Evolutionary conservation across 345 rosid genomes (phyloP), one percentile per base, ranked within the genome.

Genomic region (Laguncularia racemosa): DNA sequence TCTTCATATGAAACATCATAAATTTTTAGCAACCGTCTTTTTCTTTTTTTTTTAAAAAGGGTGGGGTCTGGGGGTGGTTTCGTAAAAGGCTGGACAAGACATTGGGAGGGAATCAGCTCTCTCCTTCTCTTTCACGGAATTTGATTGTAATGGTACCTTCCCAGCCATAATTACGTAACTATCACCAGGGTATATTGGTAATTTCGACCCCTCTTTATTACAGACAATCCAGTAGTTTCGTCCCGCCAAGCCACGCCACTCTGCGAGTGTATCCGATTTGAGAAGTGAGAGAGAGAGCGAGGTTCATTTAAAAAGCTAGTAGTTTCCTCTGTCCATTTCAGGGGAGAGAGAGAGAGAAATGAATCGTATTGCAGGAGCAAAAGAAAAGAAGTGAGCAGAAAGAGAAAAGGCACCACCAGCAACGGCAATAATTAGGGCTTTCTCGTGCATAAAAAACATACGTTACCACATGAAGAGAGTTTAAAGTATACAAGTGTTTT

Each of bases 111-210:
- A 33, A 0, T 33, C n/a, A n/a, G n/a, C 40, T 33, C 9, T 33
- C 40, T 33, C n/a, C n/a, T n/a, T n/a, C 44, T 55, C 58, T 21
- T 55, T 55, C 51, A 11, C 66, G 49, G 57, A 63, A 64, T 56
- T 56, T 21, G 54, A 59, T 48, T 45, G 55, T 26, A 51, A 53
- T 52, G 52, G 61, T 47, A n/a, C 23, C 0, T 16, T 21, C 43
- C 0, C 2, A 16, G 17, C 40, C n/a, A n/a, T n/a, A 51, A 51
- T 56, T 47, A 44, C 14, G 65, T 17, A 21, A 46, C 49, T 18
- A 44, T 52, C 26, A 11, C 0, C 14, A 55, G 74, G 74, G 65
- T 53, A 71, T 55, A 59, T 51, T 13, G 11, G 74, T 71, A 69
- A 40, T 56, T 65, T 16, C 50, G 0, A 2, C 8, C 0, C 4